Evolutionary conservation across 371 early-diverging fungal species (phyloP).

Genomic region (Mucor circinelloides): DNA sequence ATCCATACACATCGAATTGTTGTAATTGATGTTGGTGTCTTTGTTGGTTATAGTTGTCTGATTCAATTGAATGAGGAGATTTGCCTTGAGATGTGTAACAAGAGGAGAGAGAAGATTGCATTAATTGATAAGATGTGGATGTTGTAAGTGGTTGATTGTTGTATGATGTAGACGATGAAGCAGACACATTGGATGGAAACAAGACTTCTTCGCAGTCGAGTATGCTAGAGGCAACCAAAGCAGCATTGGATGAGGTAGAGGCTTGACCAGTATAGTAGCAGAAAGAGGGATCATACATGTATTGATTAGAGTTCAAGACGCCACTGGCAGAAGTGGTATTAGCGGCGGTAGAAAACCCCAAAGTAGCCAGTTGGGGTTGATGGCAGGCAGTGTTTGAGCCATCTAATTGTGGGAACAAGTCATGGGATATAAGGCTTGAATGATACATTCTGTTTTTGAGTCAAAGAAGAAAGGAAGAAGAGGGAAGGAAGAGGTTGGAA

Average conservation of each 20-base stretch:
- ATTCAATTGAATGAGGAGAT: constrained; percentile 1
- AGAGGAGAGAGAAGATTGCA: neutral
- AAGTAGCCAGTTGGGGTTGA: neutral
- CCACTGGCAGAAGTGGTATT: neutral
- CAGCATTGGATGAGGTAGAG: neutral
- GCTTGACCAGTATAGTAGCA: neutral
- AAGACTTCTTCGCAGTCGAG: constrained; percentile 3
- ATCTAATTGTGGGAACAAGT: constrained; percentile 8
- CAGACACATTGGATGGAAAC: neutral
- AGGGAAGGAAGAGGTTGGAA: neutral
- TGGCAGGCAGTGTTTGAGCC: neutral
- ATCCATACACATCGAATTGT: neutral
- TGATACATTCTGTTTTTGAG: neutral
- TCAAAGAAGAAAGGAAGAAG: neutral
- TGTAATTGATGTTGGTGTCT: neutral
- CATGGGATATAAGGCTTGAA: neutral
- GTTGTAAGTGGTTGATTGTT: neutral
- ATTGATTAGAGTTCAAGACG: constrained; percentile 4
- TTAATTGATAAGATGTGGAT: constrained; percentile 2
- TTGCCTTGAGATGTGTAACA: neutral
- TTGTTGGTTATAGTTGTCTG: neutral
- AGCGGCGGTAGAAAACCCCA: neutral
- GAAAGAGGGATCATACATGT: neutral
- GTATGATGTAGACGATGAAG: neutral
- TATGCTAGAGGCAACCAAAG: neutral